These are phyloP conservation scores for Dendrothele bispora DNA, from an alignment of 768 basidiomycete genomes.

Conservation along the genomic window DNA sequence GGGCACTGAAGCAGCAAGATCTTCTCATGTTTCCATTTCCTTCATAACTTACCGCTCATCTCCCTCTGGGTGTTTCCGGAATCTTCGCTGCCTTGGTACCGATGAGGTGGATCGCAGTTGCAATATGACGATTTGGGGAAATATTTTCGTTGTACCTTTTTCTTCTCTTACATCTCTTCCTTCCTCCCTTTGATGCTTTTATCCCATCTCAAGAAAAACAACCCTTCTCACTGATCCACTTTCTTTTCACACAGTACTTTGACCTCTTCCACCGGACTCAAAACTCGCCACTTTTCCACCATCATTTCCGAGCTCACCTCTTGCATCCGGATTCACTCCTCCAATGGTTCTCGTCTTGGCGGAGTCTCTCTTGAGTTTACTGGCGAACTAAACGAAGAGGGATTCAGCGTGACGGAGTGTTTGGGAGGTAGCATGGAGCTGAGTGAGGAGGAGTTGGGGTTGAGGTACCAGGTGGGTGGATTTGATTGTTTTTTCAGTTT, in stretches of 20 bases:
- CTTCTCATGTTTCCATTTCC: too few relatives aligned
- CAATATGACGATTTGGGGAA: too few relatives aligned
- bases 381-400: constrained; percentile 86
- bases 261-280: constrained; percentile 77
- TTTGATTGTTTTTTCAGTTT: not conserved
- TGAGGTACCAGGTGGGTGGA: constrained; percentile 77
- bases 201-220: not conserved
- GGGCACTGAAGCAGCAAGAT: too few relatives aligned
- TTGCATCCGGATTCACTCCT: constrained; percentile 78
- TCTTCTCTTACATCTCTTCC: constrained; percentile 8
- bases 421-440: constrained; percentile 96
- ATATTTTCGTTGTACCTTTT: too few relatives aligned
- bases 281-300: constrained; percentile 87
- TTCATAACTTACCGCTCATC: too few relatives aligned
- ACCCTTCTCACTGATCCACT: not conserved
- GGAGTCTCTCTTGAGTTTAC: constrained; percentile 91
- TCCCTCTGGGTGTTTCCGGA: too few relatives aligned
- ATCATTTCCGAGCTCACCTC: constrained; percentile 87
- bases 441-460: constrained; percentile 82
- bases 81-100: too few relatives aligned
- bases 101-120: too few relatives aligned
- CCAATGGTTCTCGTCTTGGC: constrained; percentile 71
- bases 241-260: constrained; percentile 63
- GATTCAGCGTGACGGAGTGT: constrained; percentile 95
- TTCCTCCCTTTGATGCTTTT: constrained; percentile 1